Evolutionary conservation across 495 filamentous ascomycete genomes (phyloP), one percentile per base, ranked within the genome.

Genomic region (Cetradonia linearis): DNA sequence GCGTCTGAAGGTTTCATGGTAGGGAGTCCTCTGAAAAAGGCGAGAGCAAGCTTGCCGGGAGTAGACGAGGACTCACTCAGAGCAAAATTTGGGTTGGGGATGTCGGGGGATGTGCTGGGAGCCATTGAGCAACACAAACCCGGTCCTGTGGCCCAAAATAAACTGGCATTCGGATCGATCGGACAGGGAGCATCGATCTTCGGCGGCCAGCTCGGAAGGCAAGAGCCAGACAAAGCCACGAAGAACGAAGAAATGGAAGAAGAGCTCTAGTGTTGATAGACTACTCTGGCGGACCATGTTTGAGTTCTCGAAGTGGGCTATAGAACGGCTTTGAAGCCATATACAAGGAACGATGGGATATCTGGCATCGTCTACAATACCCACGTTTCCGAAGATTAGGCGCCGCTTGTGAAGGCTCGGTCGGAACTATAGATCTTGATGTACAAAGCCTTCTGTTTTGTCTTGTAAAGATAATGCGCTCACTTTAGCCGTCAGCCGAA

Each of bases 21-120:
- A 25, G 89, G 86, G 23, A 91, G 86, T 62, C 90, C 90, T 16
- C 73, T 91, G 69, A 95, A 95, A 74, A 91, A 88, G 70, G 85
- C 89, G 25, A 76, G 90, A 20, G 82, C 84, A 5, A 89, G 85
- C 69, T 74, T 91, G 33, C 80, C 84, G 33, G 81, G 76, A 31
- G 71, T 80, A 20, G 83, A 84, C 61, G 79, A 83, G 30, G 76
- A 79, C 47, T 70, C 73, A n/a, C 68, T 78, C 44, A 71, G 74
- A 42, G 73, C 77, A 62, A 70, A 79, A 28, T 74, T 81, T 25
- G 73, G 72, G 23, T 64, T 76, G 6, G 75, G 75, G 28, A 64
- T 76, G 1, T 70, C 74, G 3, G 71, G 69, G 30, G 73, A 73
- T 58, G 67, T 72, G 16, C 61, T 74, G 6, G 70, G 70, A 10